A percentile compares a stretch with the other conserved stretches of the same genome.
Conservation (phyloP, 2,329 filamentous ascomycete species). For the Tolypocladium nubicola region DNA sequence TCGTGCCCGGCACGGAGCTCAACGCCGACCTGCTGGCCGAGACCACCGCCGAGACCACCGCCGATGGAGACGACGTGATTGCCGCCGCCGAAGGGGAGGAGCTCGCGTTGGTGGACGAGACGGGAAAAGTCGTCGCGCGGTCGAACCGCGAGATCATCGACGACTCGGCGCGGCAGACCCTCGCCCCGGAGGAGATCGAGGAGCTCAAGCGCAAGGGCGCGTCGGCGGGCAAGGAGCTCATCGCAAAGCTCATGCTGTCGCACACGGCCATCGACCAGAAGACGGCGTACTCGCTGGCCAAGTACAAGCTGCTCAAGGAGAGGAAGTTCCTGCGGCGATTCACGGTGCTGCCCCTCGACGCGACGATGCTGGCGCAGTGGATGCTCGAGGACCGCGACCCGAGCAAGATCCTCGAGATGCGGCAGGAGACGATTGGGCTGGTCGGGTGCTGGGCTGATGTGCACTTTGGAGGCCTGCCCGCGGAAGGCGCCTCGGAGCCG, state of each 20-base stretch:
- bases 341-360: slow-evolving; percentile 73
- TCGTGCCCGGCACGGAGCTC: slow-evolving; percentile 72
- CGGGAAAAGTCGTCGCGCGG: slow-evolving; percentile 35
- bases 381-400: slow-evolving; percentile 73
- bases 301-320: slow-evolving; percentile 90
- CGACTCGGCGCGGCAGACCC: slow-evolving; percentile 58
- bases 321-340: slow-evolving; percentile 90
- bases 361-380: slow-evolving; percentile 65
- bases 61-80: slow-evolving; percentile 32
- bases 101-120: slow-evolving; percentile 31
- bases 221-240: slow-evolving; percentile 76
- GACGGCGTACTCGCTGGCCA: slow-evolving; percentile 84
- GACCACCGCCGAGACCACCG: slow-evolving; percentile 22
- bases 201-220: slow-evolving; percentile 63
- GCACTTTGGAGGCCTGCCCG: slow-evolving; percentile 42
- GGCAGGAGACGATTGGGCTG: slow-evolving; percentile 73
- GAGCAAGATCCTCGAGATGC: slow-evolving; percentile 70
- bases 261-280: slow-evolving; percentile 90
- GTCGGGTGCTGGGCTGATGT: slow-evolving; percentile 86
- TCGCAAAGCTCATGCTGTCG: slow-evolving; percentile 83
- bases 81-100: slow-evolving; percentile 27
- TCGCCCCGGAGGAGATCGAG: slow-evolving; percentile 68
- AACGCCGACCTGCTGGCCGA: slow-evolving; percentile 65
- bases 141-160: slow-evolving; percentile 51
- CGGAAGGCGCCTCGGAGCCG: slow-evolving; percentile 13